Percentiles rank a stretch among this genome's conserved stretches.
Conservation (phyloP, 1,139 yeast genomes). For the Scheffersomyces parashehatae region DNA sequence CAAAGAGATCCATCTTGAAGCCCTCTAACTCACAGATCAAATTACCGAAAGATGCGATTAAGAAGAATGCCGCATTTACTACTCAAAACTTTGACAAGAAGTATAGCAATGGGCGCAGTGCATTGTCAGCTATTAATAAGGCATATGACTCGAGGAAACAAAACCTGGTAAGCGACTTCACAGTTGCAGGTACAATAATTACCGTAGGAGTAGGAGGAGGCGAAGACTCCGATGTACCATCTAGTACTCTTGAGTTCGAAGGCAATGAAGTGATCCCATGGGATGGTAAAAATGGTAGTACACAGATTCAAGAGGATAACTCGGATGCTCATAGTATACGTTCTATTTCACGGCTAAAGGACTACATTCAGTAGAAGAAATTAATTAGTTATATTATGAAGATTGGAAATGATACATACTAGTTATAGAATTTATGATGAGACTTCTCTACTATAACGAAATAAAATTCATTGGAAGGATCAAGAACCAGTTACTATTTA, state of each 20-base stretch:
- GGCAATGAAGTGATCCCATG: constrained; percentile 3
- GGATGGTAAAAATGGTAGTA: constrained; percentile 1
- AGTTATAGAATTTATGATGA: too few relatives aligned
- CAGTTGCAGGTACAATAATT: constrained; percentile 12
- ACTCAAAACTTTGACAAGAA: constrained; percentile 2
- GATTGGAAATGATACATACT: too few relatives aligned
- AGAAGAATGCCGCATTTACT: not conserved
- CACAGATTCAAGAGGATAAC: constrained; percentile 3
- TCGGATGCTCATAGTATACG: constrained; percentile 9
- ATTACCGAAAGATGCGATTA: not conserved
- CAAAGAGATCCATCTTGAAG: constrained; percentile 44
- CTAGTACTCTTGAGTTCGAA: not conserved
- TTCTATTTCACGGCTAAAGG: constrained; percentile 12
- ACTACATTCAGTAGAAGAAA: constrained; percentile 1
- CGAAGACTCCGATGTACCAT: constrained; percentile 1
- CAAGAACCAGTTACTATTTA: too few relatives aligned
- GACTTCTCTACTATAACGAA: too few relatives aligned
- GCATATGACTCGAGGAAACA: constrained; percentile 10
- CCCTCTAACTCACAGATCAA: constrained; percentile 4
- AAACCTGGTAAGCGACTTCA: constrained; percentile 9
- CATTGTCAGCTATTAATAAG: constrained; percentile 14
- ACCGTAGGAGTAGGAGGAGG: not conserved
- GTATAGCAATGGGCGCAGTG: constrained; percentile 10
- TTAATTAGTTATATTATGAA: too few relatives aligned
- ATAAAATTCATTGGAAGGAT: too few relatives aligned